Base-by-base conservation (phyloP, 1,284 basidiomycete species). In the Leccinum fallax region DNA sequence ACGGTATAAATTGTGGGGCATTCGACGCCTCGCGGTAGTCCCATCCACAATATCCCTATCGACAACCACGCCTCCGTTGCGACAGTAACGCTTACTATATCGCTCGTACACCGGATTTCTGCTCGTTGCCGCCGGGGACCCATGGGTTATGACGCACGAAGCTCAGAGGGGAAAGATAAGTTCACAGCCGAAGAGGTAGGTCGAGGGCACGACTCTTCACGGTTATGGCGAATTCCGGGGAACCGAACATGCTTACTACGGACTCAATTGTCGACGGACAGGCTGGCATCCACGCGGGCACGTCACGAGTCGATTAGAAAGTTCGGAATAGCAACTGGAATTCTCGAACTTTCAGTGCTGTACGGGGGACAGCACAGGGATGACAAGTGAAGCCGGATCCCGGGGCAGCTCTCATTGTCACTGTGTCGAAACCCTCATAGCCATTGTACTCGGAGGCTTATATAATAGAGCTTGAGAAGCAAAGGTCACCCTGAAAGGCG, bases 401-500 rank as follows among this genome's bases (percentile, higher is more conserved):
- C 60, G 24, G 63, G 62, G 53, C 43, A 59, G 48, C 43, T 49
- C 48, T 51, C 48, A 51, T 59, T 49, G 46, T 55, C 57, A 58
- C 49, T 55, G 19, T 48, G 36, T 28, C n/a, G 66, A 66, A 60
- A 58, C 61, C 66, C 72, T 63, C 68, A 63, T 62, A 61, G 64
- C 71, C 71, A 65, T 65, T 15, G 13, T 62, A 11, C 46, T 67
- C 73, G 71, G 73, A 75, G 34, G 68, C 69, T 72, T 74, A 75
- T 56, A 63, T 75, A 72, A 72, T 69, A 32, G 9, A 43, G 52
- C 69, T 63, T 72, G 65, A 60, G 65, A 71, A 67, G 24, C 38
- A 53, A 57, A 52, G 46, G 53, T 40, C 21, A 62, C 67, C 67
- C 67, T 67, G 63, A 49, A 58, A 48, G 61, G 30, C 32, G 57